These are phyloP conservation scores for Ophiocordyceps camponoti-floridani DNA, from an alignment of 2,329 filamentous ascomycete species.

Conservation along the genomic window DNA sequence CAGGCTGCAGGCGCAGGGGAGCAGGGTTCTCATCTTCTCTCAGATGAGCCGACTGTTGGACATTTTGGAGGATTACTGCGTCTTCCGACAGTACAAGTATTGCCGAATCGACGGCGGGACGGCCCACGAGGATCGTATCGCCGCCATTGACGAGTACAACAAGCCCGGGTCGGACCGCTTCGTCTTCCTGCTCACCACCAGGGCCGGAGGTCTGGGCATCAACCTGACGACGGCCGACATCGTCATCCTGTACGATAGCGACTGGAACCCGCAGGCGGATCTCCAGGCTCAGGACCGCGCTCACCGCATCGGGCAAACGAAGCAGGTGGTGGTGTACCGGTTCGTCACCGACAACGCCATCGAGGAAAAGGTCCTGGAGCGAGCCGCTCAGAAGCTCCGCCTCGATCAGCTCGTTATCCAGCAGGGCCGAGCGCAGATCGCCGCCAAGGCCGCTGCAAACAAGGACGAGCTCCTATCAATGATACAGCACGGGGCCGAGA, in stretches of 20 bases:
- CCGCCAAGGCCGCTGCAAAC: slow-evolving; percentile 76
- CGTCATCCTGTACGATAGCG: slow-evolving; percentile 89
- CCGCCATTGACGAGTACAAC: slow-evolving; percentile 97
- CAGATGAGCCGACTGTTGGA: slow-evolving; percentile 97
- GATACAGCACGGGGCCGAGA: slow-evolving; percentile 98
- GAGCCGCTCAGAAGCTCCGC: slow-evolving; percentile 89
- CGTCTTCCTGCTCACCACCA: slow-evolving; percentile 84
- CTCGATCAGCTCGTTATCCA: slow-evolving; percentile 96
- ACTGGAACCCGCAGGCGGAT: slow-evolving; percentile 98
- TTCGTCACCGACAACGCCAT: slow-evolving; percentile 98
- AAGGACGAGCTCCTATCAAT: slow-evolving; percentile 94
- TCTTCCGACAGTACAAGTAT: slow-evolving; percentile 88
- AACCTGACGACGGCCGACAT: slow-evolving; percentile 92
- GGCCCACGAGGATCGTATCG: slow-evolving; percentile 92
- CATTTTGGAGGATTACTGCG: slow-evolving; percentile 95
- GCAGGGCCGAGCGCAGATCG: slow-evolving; percentile 82
- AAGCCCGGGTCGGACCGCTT: slow-evolving; percentile 92
- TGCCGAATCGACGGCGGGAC: slow-evolving; percentile 95
- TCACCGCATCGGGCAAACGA: slow-evolving; percentile 95
- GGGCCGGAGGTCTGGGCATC: slow-evolving; percentile 90
- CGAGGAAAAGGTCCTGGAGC: slow-evolving; percentile 92
- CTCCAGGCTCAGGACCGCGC: slow-evolving; percentile 97
- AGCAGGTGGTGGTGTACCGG: slow-evolving; percentile 90
- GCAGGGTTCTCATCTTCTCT: slow-evolving; percentile 94
- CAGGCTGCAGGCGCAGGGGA: slow-evolving; percentile 71